Conservation (phyloP, 345 rosid genomes). For the Syzygium jambos region DNA sequence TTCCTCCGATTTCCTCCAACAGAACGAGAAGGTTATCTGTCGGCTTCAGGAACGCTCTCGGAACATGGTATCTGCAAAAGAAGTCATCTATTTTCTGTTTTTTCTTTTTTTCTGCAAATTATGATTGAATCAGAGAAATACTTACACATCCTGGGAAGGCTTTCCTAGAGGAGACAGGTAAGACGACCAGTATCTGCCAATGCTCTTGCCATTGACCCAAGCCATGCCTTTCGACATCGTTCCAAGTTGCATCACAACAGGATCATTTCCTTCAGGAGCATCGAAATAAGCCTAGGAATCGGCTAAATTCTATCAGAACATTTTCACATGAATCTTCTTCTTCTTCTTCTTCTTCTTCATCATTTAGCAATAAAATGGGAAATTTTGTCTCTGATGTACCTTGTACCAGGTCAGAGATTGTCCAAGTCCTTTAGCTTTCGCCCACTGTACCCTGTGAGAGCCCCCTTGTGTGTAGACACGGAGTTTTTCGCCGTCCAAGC, state of each 20-base stretch:
- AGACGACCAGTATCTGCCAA: slow-evolving; percentile 40
- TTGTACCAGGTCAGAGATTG: slow-evolving; percentile 37
- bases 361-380: background rate
- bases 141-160: slow-evolving; percentile 39
- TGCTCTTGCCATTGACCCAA: slow-evolving; percentile 41
- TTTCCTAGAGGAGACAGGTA: slow-evolving; percentile 24
- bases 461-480: slow-evolving; percentile 18
- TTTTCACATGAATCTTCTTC: background rate
- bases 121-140: background rate
- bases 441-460: slow-evolving; percentile 20
- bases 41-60: slow-evolving; percentile 32
- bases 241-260: slow-evolving; percentile 19
- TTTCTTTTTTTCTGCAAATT: background rate
- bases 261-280: slow-evolving; percentile 30
- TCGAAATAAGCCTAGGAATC: slow-evolving; percentile 19
- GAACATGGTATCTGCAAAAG: slow-evolving; percentile 32
- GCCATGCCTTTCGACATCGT: slow-evolving; percentile 42
- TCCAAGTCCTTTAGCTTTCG: slow-evolving; percentile 4
- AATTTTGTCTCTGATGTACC: slow-evolving; percentile 6
- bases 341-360: too few relatives aligned
- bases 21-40: slow-evolving; percentile 28
- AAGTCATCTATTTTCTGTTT: background rate
- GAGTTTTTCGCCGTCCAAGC: slow-evolving; percentile 24
- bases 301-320: background rate
- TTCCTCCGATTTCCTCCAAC: slow-evolving; percentile 28